These are phyloP conservation scores for Phaeosphaeria sp. DNA, from an alignment of 2,329 filamentous ascomycete species.

Conservation along the genomic window DNA sequence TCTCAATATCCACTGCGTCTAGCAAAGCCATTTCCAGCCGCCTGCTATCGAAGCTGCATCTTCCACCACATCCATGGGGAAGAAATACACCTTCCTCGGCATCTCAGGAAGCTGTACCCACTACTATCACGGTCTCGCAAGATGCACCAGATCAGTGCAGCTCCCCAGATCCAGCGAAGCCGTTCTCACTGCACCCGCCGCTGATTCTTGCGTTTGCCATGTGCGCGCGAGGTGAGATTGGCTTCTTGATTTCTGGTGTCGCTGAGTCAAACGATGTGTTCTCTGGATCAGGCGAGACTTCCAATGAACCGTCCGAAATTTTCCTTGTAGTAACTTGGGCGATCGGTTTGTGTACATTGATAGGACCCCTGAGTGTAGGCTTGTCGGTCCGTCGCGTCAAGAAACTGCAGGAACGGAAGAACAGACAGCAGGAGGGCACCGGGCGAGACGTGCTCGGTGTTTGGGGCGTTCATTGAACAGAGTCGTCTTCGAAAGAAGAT, in stretches of 20 bases:
- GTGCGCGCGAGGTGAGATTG: constrained; percentile 80
- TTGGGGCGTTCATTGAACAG: constrained; percentile 48
- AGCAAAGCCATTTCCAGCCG: constrained; percentile 8
- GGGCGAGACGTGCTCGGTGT: constrained; percentile 52
- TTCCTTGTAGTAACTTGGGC: constrained; percentile 64
- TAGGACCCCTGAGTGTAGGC: constrained; percentile 61
- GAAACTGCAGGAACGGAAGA: constrained; percentile 46
- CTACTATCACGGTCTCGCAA: not conserved
- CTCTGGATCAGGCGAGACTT: constrained; percentile 19
- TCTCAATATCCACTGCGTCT: constrained; percentile 27
- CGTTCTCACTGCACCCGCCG: constrained; percentile 70
- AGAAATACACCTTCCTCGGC: constrained; percentile 14
- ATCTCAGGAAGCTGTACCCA: not conserved
- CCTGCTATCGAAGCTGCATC: constrained; percentile 18
- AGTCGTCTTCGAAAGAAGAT: not conserved
- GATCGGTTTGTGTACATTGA: constrained; percentile 63
- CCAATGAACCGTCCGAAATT: constrained; percentile 49
- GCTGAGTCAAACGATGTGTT: constrained; percentile 64
- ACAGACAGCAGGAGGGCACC: constrained; percentile 35
- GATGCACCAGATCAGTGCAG: constrained; percentile 13
- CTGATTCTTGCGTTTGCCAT: constrained; percentile 72
- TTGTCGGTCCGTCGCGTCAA: constrained; percentile 56
- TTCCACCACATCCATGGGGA: constrained; percentile 32
- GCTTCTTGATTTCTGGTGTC: constrained; percentile 75
- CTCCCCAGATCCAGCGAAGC: constrained; percentile 48